Conservation (phyloP, 352 stramenopile species). For the Thraustotheca clavata region DNA sequence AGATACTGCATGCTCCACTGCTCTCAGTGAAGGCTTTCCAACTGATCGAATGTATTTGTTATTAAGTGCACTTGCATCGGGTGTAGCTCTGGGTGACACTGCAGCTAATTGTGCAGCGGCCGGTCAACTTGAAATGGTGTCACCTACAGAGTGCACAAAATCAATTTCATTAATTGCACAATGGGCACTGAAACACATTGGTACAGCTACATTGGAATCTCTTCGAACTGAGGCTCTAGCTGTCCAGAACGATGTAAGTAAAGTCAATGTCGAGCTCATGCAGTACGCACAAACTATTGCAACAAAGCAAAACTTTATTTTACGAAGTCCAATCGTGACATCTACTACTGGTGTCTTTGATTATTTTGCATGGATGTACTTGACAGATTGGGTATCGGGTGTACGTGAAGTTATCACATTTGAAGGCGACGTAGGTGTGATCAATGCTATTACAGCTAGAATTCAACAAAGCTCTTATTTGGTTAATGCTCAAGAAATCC, state of each 20-base stretch:
- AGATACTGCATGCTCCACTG: too few relatives aligned
- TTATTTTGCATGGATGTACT: not conserved
- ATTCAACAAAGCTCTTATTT: not conserved
- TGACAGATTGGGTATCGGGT: conserved; percentile 6
- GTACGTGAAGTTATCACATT: conserved; percentile 2
- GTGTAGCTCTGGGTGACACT: not conserved
- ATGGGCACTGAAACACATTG: not conserved
- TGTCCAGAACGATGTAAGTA: not conserved
- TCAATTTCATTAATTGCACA: not conserved
- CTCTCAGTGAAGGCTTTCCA: too few relatives aligned
- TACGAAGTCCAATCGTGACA: not conserved
- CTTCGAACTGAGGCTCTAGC: not conserved
- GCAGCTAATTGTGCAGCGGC: not conserved
- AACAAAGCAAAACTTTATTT: not conserved
- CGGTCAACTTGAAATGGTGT: not conserved
- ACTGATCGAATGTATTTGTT: too few relatives aligned
- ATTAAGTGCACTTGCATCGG: too few relatives aligned
- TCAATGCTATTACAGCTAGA: not conserved
- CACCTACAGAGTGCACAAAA: too few relatives aligned
- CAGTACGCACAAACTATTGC: not conserved
- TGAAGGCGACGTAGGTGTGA: not conserved
- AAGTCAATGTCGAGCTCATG: not conserved
- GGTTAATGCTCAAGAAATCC: not conserved
- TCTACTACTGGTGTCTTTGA: not conserved
- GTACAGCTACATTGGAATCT: not conserved